A percentile compares a stretch with the other conserved stretches of the same genome.
Evolutionary conservation across 768 basidiomycete species (phyloP).

Genomic region (Amanita pallidorosea): DNA sequence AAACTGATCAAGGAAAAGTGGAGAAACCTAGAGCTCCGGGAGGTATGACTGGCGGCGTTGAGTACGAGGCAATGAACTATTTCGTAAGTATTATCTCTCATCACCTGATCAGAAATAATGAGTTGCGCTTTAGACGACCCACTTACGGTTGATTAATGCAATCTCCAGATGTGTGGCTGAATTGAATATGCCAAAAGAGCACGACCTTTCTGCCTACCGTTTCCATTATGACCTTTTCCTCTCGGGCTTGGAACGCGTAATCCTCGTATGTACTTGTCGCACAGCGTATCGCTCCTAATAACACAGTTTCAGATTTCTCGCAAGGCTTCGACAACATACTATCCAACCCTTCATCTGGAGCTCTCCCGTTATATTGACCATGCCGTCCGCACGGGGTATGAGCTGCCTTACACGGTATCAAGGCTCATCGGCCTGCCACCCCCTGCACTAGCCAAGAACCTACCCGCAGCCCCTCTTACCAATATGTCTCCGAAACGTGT

Average conservation of each 20-base stretch:
- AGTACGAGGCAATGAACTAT: slow-evolving; percentile 95
- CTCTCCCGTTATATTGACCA: slow-evolving; percentile 76
- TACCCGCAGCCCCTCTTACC: slow-evolving; percentile 16
- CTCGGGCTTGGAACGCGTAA: slow-evolving; percentile 84
- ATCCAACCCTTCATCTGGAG: slow-evolving; percentile 91
- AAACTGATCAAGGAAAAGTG: slow-evolving; percentile 76
- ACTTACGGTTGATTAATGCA: slow-evolving; percentile 80
- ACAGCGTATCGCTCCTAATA: not conserved
- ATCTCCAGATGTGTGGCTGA: slow-evolving; percentile 57
- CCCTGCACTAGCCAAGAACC: slow-evolving; percentile 38
- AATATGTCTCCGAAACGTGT: slow-evolving; percentile 6
- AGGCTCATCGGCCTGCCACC: slow-evolving; percentile 78
- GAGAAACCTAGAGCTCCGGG: slow-evolving; percentile 92
- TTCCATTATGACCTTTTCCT: slow-evolving; percentile 85
- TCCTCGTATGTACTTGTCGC: slow-evolving; percentile 50
- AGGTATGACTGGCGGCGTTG: slow-evolving; percentile 98
- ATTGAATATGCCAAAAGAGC: slow-evolving; percentile 52
- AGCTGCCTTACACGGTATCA: slow-evolving; percentile 74
- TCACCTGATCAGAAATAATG: not conserved
- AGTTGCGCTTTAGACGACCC: slow-evolving; percentile 52
- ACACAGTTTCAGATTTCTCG: slow-evolving; percentile 61
- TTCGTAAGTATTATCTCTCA: slow-evolving; percentile 46
- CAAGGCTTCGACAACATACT: slow-evolving; percentile 91
- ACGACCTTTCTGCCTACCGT: slow-evolving; percentile 67
- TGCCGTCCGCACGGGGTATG: slow-evolving; percentile 54